phyloP scores from a whole-genome alignment of 2,329 filamentous ascomycete genomes.

The Penicillium sp. region DNA sequence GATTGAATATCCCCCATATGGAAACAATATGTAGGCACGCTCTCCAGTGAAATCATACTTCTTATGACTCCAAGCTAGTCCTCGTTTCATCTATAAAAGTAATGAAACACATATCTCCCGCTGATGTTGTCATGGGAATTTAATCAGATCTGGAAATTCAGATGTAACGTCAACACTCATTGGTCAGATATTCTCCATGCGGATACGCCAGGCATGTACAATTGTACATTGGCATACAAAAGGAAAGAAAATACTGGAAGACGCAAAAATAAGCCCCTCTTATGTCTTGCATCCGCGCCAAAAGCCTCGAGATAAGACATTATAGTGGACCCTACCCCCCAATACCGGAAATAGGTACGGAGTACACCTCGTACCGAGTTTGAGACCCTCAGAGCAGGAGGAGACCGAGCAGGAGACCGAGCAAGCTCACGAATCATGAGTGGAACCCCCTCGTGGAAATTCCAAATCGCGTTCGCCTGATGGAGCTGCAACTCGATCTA shows the following conservation, averaged over 20 bases:
- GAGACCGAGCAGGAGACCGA: background rate
- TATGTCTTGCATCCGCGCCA: background rate
- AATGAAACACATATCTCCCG: background rate
- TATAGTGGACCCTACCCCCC: background rate
- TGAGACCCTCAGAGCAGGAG: background rate
- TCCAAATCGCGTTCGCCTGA: background rate
- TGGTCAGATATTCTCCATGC: background rate
- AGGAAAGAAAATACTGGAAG: background rate
- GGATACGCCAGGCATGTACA: background rate
- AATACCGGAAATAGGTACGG: background rate
- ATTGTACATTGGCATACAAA: background rate
- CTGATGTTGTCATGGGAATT: background rate
- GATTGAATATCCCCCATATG: too few relatives aligned
- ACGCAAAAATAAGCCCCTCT: background rate
- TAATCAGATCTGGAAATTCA: background rate
- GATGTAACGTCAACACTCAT: background rate
- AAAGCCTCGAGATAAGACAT: background rate
- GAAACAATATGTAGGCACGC: too few relatives aligned
- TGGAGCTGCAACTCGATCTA: background rate
- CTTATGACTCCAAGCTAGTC: background rate
- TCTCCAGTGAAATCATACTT: too few relatives aligned
- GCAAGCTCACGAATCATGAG: background rate
- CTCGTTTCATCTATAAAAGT: background rate
- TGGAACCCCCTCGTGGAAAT: background rate
- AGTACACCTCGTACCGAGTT: background rate